Conservation (phyloP, 2,329 filamentous ascomycete genomes). For the Rhynchosporium agropyri region DNA sequence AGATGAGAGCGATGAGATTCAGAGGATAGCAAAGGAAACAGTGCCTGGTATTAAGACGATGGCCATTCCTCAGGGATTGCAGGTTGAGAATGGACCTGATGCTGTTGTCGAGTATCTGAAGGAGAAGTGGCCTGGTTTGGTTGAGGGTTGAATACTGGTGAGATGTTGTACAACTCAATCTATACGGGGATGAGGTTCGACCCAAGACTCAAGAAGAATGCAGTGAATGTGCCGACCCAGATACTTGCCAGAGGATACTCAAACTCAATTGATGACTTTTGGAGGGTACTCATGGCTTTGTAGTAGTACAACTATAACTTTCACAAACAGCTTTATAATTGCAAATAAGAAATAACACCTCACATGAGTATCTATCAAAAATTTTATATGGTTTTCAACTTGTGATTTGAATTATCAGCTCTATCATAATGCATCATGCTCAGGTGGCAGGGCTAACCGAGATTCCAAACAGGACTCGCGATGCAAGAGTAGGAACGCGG, state of each 20-base stretch:
- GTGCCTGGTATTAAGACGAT: constrained; percentile 53
- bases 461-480: neutral
- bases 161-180: too few relatives aligned
- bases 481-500: neutral
- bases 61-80: constrained; percentile 56
- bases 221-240: too few relatives aligned
- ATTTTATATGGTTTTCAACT: neutral
- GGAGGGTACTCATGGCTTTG: neutral
- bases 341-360: neutral
- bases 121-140: constrained; percentile 42
- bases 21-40: constrained; percentile 48
- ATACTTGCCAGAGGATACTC: too few relatives aligned
- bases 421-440: neutral
- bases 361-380: neutral
- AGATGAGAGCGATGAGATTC: constrained; percentile 52
- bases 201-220: too few relatives aligned
- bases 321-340: too few relatives aligned
- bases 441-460: constrained; percentile 2
- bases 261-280: neutral
- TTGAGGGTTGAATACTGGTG: constrained; percentile 22
- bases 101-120: constrained; percentile 56
- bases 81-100: constrained; percentile 56
- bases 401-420: neutral
- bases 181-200: neutral
- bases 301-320: neutral